Evolutionary conservation across 768 basidiomycete genomes (phyloP).

Genomic region (Epithele typhae): DNA sequence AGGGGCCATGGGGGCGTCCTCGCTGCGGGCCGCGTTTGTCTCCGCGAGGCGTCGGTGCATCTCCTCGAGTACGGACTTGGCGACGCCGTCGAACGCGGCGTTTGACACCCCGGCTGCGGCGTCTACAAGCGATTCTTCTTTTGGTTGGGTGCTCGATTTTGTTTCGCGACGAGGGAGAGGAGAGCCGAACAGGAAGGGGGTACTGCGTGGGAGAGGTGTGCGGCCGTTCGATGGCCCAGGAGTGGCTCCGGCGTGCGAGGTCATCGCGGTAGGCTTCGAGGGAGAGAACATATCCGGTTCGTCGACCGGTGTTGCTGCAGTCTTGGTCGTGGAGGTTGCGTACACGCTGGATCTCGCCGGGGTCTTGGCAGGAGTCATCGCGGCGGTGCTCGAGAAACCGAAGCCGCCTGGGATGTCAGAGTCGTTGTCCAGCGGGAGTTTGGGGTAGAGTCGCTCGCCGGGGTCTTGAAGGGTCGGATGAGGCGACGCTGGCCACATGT

Average conservation of each 20-base stretch:
- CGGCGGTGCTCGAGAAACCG: conserved; percentile 10
- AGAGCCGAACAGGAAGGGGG: conserved; percentile 77
- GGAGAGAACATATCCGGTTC: conserved; percentile 41
- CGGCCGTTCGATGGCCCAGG: background rate
- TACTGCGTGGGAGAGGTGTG: conserved; percentile 23
- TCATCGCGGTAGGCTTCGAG: conserved; percentile 19
- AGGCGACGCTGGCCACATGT: conserved; percentile 41
- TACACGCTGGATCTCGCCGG: conserved; percentile 12
- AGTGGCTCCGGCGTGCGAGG: background rate
- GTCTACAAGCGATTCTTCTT: background rate
- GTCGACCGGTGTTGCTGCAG: conserved; percentile 22
- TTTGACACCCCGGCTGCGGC: conserved; percentile 41
- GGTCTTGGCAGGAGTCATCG: conserved; percentile 8
- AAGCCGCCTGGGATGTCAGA: conserved; percentile 35
- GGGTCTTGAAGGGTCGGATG: conserved; percentile 8
- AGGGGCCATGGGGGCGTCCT: conserved; percentile 3
- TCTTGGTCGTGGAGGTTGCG: conserved; percentile 23
- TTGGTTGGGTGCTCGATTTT: background rate
- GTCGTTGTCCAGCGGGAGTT: conserved; percentile 28
- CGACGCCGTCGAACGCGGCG: conserved; percentile 60
- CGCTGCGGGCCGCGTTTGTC: conserved; percentile 50
- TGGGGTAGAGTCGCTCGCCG: conserved; percentile 35
- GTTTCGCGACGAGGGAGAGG: conserved; percentile 54
- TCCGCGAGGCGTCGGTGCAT: conserved; percentile 71
- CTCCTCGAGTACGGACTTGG: conserved; percentile 72